Conservation (phyloP, 2,329 filamentous ascomycete species). For the Aaosphaeria arxii region DNA sequence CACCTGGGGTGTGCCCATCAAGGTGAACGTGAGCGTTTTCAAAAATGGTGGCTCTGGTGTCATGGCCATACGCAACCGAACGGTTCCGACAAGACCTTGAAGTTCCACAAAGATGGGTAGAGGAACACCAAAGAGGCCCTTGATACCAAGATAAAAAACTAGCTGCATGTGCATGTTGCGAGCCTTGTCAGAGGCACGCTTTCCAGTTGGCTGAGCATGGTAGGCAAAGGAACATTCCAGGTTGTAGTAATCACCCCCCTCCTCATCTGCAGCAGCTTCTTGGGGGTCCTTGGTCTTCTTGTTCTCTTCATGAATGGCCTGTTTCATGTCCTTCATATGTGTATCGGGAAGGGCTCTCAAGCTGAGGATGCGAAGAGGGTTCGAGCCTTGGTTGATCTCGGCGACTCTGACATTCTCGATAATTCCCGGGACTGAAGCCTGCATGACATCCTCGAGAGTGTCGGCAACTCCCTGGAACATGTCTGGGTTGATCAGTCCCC, state of each 20-base stretch:
- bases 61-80: slow-evolving; percentile 77
- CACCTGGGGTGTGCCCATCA: slow-evolving; percentile 92
- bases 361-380: slow-evolving; percentile 84
- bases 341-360: slow-evolving; percentile 79
- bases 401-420: slow-evolving; percentile 95
- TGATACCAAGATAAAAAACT: slow-evolving; percentile 88
- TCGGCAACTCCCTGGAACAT: slow-evolving; percentile 94
- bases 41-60: slow-evolving; percentile 89
- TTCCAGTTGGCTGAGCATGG: slow-evolving; percentile 73
- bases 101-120: slow-evolving; percentile 87
- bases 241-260: slow-evolving; percentile 91
- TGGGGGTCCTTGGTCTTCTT: slow-evolving; percentile 79
- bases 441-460: slow-evolving; percentile 93
- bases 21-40: slow-evolving; percentile 85
- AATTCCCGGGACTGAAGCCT: slow-evolving; percentile 83
- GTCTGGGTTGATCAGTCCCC: slow-evolving; percentile 91
- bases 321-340: slow-evolving; percentile 77
- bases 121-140: slow-evolving; percentile 84
- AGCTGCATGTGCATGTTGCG: slow-evolving; percentile 97
- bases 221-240: slow-evolving; percentile 88
- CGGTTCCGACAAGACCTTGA: slow-evolving; percentile 84
- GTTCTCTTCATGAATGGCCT: slow-evolving; percentile 75
- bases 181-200: slow-evolving; percentile 73
- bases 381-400: slow-evolving; percentile 90
- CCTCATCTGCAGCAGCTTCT: slow-evolving; percentile 82